Percentiles rank a stretch among this genome's conserved stretches.
These are phyloP conservation scores for Microsporum ferrugineum DNA, from an alignment of 2,329 filamentous ascomycete genomes.

Conservation along the genomic window DNA sequence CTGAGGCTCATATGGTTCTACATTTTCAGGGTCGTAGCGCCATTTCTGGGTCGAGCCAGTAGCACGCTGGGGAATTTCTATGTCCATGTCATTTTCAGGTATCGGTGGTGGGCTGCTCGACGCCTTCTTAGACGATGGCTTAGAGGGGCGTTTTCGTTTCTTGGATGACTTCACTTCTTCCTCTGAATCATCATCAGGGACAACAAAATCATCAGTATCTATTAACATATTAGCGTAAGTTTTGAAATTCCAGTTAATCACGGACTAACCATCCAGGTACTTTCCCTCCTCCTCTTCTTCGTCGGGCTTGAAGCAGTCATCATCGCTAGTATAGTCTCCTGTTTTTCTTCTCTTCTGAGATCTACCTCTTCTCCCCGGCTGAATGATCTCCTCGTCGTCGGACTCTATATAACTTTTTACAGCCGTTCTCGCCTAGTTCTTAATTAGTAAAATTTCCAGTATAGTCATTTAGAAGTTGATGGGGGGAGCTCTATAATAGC, in stretches of 20 bases:
- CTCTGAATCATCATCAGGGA: constrained; percentile 67
- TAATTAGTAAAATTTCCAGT: neutral
- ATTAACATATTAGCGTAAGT: neutral
- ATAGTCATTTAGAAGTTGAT: neutral
- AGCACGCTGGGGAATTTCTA: constrained; percentile 43
- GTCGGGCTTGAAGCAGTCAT: constrained; percentile 53
- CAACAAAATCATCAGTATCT: constrained; percentile 80
- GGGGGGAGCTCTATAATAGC: constrained; percentile 8
- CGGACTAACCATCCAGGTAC: constrained; percentile 37
- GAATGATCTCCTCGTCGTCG: constrained; percentile 59
- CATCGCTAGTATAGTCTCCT: neutral
- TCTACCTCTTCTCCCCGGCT: constrained; percentile 42
- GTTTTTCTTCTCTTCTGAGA: constrained; percentile 47
- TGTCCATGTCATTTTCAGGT: constrained; percentile 37
- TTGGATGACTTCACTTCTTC: constrained; percentile 54
- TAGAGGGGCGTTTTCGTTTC: constrained; percentile 58
- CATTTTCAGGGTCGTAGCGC: constrained; percentile 57
- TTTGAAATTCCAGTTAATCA: constrained; percentile 26
- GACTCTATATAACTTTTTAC: constrained; percentile 74
- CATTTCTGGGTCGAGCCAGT: constrained; percentile 72
- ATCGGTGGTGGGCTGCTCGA: constrained; percentile 36
- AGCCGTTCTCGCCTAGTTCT: constrained; percentile 46
- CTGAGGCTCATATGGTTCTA: constrained; percentile 41
- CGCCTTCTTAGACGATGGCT: constrained; percentile 31
- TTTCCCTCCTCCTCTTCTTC: constrained; percentile 44